Conservation (phyloP, 176 grass and related monocot genomes). For the Saccharum spontaneum region DNA sequence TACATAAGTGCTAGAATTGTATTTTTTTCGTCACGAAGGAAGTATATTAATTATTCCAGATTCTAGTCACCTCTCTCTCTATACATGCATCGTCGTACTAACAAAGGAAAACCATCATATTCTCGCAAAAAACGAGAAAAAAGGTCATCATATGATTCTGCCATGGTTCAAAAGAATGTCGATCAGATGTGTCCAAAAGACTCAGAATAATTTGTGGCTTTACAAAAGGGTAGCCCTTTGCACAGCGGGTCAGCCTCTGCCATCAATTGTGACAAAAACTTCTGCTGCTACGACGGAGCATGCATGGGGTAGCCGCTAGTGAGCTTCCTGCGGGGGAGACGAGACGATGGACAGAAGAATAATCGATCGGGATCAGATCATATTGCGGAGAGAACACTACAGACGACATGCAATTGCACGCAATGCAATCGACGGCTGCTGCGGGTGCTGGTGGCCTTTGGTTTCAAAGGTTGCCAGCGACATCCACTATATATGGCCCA, state of each 20-base stretch:
- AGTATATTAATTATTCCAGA: background rate
- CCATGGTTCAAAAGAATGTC: slow-evolving; percentile 22
- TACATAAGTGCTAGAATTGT: too few relatives aligned
- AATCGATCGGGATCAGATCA: background rate
- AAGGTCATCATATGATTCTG: background rate
- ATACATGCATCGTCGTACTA: background rate
- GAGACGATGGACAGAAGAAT: background rate
- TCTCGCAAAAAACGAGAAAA: background rate
- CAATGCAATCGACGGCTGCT: background rate
- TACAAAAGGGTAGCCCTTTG: slow-evolving; percentile 36
- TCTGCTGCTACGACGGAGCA: background rate
- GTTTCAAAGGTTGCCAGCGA: slow-evolving; percentile 39
- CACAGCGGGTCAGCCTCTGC: slow-evolving; percentile 38
- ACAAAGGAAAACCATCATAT: background rate
- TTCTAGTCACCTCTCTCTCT: too few relatives aligned
- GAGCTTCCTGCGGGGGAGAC: slow-evolving; percentile 25
- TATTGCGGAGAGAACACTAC: background rate
- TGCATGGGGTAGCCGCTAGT: background rate
- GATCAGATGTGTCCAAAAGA: slow-evolving; percentile 43
- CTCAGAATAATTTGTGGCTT: slow-evolving; percentile 45
- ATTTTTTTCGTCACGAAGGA: background rate
- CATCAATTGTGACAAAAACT: slow-evolving; percentile 30
- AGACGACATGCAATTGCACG: background rate
- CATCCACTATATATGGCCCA: slow-evolving; percentile 15
- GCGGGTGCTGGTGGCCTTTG: background rate